These are phyloP conservation scores for Podaxis pistillaris DNA, from an alignment of 768 basidiomycete genomes.

Conservation along the genomic window DNA sequence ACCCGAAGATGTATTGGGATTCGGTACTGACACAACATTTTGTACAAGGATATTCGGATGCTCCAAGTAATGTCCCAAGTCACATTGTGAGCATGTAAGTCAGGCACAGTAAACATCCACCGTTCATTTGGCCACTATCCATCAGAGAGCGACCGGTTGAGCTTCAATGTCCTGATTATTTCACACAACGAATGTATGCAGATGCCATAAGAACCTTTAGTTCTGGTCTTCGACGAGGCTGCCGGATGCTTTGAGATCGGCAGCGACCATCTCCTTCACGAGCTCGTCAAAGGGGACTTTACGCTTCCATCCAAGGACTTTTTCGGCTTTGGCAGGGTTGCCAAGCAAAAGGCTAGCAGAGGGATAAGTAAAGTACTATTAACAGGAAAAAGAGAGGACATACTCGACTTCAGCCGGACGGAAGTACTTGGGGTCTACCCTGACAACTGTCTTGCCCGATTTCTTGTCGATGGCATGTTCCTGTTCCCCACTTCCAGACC, in stretches of 20 bases:
- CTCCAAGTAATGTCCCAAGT: neutral
- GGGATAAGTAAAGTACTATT: neutral
- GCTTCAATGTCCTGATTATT: neutral
- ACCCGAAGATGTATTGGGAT: neutral
- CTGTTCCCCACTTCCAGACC: slow-evolving; percentile 73
- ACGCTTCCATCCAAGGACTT: slow-evolving; percentile 87
- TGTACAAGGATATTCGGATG: neutral
- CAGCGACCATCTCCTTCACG: slow-evolving; percentile 89
- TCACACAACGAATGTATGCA: neutral
- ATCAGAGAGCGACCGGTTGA: too few relatives aligned
- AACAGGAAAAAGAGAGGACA: slow-evolving; percentile 29
- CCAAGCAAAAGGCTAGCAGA: slow-evolving; percentile 61
- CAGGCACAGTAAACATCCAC: too few relatives aligned
- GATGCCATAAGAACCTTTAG: slow-evolving; percentile 27
- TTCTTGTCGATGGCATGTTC: slow-evolving; percentile 76
- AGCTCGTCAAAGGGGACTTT: slow-evolving; percentile 79
- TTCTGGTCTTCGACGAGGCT: slow-evolving; percentile 86
- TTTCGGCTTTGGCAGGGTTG: slow-evolving; percentile 89
- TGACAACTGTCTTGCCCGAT: slow-evolving; percentile 72
- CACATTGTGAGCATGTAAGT: neutral
- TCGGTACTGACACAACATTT: neutral
- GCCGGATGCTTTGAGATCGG: slow-evolving; percentile 71
- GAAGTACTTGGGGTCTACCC: slow-evolving; percentile 88
- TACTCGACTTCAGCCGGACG: slow-evolving; percentile 94
- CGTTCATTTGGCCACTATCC: too few relatives aligned